phyloP scores from a whole-genome alignment of 306 rosid genomes.

The Glycine latifolia region DNA sequence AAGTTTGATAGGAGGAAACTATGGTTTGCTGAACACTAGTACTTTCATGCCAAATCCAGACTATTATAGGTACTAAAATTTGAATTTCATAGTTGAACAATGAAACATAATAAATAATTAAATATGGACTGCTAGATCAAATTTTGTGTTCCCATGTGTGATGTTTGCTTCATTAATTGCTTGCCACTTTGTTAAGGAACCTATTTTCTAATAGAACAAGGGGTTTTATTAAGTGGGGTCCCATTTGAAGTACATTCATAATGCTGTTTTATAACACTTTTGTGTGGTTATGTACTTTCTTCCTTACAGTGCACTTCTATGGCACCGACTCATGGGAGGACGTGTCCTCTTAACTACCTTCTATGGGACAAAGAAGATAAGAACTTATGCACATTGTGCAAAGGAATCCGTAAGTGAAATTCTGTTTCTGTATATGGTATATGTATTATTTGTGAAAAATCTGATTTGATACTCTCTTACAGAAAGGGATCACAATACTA shows the following conservation, averaged over 20 bases:
- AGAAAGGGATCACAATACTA: constrained; percentile 84
- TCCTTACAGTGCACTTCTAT: constrained; percentile 80
- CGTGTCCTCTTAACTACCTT: constrained; percentile 72
- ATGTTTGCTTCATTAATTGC: constrained; percentile 49
- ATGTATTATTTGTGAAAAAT: not conserved
- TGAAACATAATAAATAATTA: not conserved
- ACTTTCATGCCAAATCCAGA: constrained; percentile 88
- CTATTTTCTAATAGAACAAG: constrained; percentile 30
- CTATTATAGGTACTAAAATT: constrained; percentile 54
- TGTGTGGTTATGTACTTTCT: constrained; percentile 36
- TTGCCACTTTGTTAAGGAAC: constrained; percentile 32
- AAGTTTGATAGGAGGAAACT: constrained; percentile 88
- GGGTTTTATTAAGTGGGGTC: constrained; percentile 25
- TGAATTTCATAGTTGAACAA: constrained; percentile 25
- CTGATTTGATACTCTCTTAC: constrained; percentile 49
- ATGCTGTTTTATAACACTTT: not conserved
- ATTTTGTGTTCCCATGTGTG: constrained; percentile 24
- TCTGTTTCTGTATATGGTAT: constrained; percentile 5
- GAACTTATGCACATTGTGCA: constrained; percentile 91
- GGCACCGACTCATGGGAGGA: constrained; percentile 90
- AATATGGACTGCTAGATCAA: not conserved
- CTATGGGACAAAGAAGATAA: constrained; percentile 66
- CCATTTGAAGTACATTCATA: constrained; percentile 28
- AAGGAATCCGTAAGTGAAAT: constrained; percentile 76
- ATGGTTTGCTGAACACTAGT: constrained; percentile 75